These are phyloP conservation scores for Cladosporium sp. DNA, from an alignment of 2,329 filamentous ascomycete species.

Conservation along the genomic window DNA sequence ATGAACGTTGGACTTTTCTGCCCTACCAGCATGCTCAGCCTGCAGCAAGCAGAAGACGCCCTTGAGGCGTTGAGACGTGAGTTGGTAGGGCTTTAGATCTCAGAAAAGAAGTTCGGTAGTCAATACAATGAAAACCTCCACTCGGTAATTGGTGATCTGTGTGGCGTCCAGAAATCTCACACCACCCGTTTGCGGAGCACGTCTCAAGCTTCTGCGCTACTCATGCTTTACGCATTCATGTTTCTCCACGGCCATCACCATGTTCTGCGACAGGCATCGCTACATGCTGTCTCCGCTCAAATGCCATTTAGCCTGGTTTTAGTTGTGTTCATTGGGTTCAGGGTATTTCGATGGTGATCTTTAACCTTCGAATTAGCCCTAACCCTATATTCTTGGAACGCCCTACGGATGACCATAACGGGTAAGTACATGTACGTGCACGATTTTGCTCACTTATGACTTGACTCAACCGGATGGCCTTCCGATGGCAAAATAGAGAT, in stretches of 20 bases:
- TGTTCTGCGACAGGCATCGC: background rate
- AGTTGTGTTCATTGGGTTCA: background rate
- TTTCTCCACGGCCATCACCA: background rate
- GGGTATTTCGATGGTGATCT: background rate
- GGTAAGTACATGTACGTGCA: background rate
- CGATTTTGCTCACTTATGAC: background rate
- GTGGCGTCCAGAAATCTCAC: background rate
- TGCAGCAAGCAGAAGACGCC: slow-evolving; percentile 41
- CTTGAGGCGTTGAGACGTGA: slow-evolving; percentile 38
- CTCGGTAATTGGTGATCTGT: too few relatives aligned
- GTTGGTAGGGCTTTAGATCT: slow-evolving; percentile 19
- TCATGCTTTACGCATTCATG: background rate
- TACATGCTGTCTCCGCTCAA: background rate
- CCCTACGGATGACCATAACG: background rate
- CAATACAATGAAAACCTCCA: background rate
- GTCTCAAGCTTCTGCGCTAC: background rate
- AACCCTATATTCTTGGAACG: background rate
- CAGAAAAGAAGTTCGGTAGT: background rate
- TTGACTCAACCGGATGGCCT: background rate
- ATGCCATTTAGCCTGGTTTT: background rate
- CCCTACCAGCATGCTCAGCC: slow-evolving; percentile 46
- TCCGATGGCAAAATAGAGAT: background rate
- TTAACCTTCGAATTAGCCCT: background rate
- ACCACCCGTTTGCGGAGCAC: background rate
- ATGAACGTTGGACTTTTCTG: slow-evolving; percentile 59